Evolutionary conservation across 352 stramenopile genomes (phyloP).

Genomic region (Phytophthora syringae): DNA sequence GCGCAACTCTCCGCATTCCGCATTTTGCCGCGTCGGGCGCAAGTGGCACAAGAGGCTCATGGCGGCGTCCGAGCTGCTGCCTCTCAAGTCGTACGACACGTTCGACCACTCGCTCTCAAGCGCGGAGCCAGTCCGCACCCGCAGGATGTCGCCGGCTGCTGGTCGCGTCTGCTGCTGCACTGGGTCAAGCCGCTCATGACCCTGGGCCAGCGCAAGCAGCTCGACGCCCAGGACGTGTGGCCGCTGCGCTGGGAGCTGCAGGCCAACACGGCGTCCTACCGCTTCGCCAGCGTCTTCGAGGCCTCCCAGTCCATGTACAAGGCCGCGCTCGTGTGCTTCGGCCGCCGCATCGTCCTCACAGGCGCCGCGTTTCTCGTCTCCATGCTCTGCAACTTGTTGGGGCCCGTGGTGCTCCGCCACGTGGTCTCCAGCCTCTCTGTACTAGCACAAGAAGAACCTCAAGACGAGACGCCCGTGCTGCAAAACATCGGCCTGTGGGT

Average conservation of each 20-base stretch:
- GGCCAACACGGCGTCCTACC: slow-evolving; percentile 27
- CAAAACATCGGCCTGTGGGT: slow-evolving; percentile 42
- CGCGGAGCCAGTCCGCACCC: slow-evolving; percentile 23
- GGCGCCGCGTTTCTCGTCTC: slow-evolving; percentile 51
- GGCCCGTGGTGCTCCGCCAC: slow-evolving; percentile 48
- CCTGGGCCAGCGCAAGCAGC: slow-evolving; percentile 52
- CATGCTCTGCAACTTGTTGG: slow-evolving; percentile 61
- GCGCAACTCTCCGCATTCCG: slow-evolving; percentile 4
- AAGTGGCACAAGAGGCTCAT: slow-evolving; percentile 5
- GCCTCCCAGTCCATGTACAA: slow-evolving; percentile 37
- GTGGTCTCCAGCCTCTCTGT: slow-evolving; percentile 46
- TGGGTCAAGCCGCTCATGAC: slow-evolving; percentile 61
- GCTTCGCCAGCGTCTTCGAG: slow-evolving; percentile 37
- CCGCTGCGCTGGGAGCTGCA: slow-evolving; percentile 39
- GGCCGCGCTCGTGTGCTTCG: slow-evolving; percentile 46
- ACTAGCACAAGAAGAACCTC: slow-evolving; percentile 17
- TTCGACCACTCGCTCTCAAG: slow-evolving; percentile 34
- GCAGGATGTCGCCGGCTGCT: slow-evolving; percentile 27
- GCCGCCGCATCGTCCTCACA: slow-evolving; percentile 42
- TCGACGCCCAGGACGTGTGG: slow-evolving; percentile 54
- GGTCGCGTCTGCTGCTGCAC: slow-evolving; percentile 48
- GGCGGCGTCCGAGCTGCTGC: slow-evolving; percentile 16
- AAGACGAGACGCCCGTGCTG: slow-evolving; percentile 30
- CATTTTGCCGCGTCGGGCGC: not conserved
- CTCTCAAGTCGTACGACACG: slow-evolving; percentile 38